phyloP scores from a whole-genome alignment of 108 stramenopile species.

The Cylindrotheca closterium region DNA sequence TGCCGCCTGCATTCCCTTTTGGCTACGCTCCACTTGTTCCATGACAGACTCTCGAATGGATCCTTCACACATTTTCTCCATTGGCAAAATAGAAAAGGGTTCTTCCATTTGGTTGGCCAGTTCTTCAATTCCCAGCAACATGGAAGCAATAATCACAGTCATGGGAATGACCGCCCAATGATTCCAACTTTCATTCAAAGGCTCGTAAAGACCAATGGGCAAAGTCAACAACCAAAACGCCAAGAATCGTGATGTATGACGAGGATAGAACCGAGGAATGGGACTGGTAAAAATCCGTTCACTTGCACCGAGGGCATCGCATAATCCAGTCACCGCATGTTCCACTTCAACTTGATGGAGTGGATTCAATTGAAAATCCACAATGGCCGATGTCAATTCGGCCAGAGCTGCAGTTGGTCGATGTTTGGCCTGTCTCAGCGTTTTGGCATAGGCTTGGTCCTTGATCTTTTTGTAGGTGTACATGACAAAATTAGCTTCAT shows the following conservation, averaged over 20 bases:
- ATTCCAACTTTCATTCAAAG: slow-evolving; percentile 32
- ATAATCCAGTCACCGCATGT: slow-evolving; percentile 34
- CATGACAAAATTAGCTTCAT: slow-evolving; percentile 32
- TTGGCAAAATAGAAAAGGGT: slow-evolving; percentile 70
- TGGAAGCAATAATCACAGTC: slow-evolving; percentile 32
- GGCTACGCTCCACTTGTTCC: slow-evolving; percentile 27
- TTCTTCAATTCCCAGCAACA: slow-evolving; percentile 73
- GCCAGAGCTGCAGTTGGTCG: slow-evolving; percentile 31
- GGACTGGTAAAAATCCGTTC: slow-evolving; percentile 54
- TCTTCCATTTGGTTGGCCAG: slow-evolving; percentile 73
- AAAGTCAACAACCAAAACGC: slow-evolving; percentile 49
- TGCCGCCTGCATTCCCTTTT: no score
- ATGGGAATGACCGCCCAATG: slow-evolving; percentile 48
- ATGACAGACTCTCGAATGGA: slow-evolving; percentile 11
- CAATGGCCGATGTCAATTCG: slow-evolving; percentile 31
- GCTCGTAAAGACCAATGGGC: slow-evolving; percentile 55
- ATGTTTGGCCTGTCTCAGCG: slow-evolving; percentile 20
- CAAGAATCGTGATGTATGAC: slow-evolving; percentile 67
- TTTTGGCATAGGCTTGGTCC: slow-evolving; percentile 9
- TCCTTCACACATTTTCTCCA: slow-evolving; percentile 44
- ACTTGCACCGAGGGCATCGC: slow-evolving; percentile 25
- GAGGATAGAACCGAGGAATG: slow-evolving; percentile 55
- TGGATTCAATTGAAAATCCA: slow-evolving; percentile 25
- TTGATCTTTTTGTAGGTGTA: not conserved
- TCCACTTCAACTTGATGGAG: slow-evolving; percentile 40